These are phyloP conservation scores for Aquanectria penicillioides DNA, from an alignment of 2,329 filamentous ascomycete genomes.

Conservation along the genomic window DNA sequence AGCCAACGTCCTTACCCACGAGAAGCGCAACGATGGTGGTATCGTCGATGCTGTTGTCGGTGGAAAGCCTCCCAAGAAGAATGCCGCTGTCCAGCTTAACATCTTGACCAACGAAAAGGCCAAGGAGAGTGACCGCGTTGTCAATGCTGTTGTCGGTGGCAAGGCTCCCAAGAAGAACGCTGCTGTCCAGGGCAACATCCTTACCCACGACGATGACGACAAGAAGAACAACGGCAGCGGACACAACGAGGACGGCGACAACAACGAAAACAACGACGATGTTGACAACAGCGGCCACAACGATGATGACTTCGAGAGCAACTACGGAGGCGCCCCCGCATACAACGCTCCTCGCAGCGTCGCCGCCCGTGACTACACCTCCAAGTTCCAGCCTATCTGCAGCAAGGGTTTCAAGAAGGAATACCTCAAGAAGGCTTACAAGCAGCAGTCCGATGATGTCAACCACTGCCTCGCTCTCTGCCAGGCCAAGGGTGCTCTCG, in stretches of 20 bases:
- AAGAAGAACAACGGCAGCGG: slow-evolving; percentile 10
- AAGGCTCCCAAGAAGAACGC: slow-evolving; percentile 14
- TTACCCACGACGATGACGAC: not conserved
- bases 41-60: slow-evolving; percentile 3
- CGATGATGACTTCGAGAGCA: not conserved
- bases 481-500: slow-evolving; percentile 32
- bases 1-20: too few relatives aligned
- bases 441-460: slow-evolving; percentile 31
- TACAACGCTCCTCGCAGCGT: not conserved
- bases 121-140: not conserved
- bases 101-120: slow-evolving; percentile 13
- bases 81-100: slow-evolving; percentile 19
- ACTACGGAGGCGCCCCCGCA: not conserved
- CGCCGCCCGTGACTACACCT: slow-evolving; percentile 18
- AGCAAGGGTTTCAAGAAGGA: slow-evolving; percentile 37
- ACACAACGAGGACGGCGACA: slow-evolving; percentile 1
- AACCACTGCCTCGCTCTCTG: slow-evolving; percentile 39
- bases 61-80: slow-evolving; percentile 23
- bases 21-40: not conserved
- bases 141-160: slow-evolving; percentile 28
- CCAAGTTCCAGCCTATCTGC: slow-evolving; percentile 40
- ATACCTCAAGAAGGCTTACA: slow-evolving; percentile 23
- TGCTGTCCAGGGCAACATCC: slow-evolving; percentile 2
- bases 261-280: slow-evolving; percentile 16
- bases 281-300: slow-evolving; percentile 14